These are phyloP conservation scores for Echites panduratus DNA, from an alignment of 257 asterid genomes.

Conservation along the genomic window DNA sequence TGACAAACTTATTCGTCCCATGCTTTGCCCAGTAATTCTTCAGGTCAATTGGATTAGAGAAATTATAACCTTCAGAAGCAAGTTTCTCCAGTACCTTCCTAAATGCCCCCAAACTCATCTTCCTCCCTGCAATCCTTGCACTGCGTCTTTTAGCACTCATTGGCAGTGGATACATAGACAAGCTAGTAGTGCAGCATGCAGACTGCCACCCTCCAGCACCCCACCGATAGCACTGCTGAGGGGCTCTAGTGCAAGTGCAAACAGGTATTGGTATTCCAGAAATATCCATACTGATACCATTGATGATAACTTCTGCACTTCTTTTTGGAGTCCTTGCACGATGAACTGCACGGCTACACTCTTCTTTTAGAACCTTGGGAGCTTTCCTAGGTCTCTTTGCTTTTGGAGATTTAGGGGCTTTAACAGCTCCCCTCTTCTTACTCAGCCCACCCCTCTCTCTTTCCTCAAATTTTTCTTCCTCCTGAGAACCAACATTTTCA, in stretches of 20 bases:
- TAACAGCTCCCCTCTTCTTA: constrained; percentile 51
- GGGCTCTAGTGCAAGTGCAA: constrained; percentile 81
- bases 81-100: constrained; percentile 82
- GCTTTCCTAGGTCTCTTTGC: constrained; percentile 59
- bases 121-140: constrained; percentile 82
- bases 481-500: constrained; percentile 27
- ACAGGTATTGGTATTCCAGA: constrained; percentile 67
- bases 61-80: constrained; percentile 60
- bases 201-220: constrained; percentile 98
- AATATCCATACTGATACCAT: constrained; percentile 67
- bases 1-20: constrained; percentile 89
- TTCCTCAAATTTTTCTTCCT: constrained; percentile 40
- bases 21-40: constrained; percentile 88
- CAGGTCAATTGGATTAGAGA: constrained; percentile 69
- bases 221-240: constrained; percentile 89
- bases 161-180: constrained; percentile 73
- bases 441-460: constrained; percentile 31
- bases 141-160: constrained; percentile 79
- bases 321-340: constrained; percentile 72
- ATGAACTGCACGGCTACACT: constrained; percentile 29
- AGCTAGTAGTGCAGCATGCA: constrained; percentile 73
- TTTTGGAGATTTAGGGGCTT: constrained; percentile 39
- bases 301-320: constrained; percentile 62
- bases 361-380: constrained; percentile 39
- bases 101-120: constrained; percentile 93